Evolutionary conservation across 1,139 yeast genomes (phyloP), one percentile per base, ranked within the genome.

Genomic region (Saccharomycopsis hybrid): DNA sequence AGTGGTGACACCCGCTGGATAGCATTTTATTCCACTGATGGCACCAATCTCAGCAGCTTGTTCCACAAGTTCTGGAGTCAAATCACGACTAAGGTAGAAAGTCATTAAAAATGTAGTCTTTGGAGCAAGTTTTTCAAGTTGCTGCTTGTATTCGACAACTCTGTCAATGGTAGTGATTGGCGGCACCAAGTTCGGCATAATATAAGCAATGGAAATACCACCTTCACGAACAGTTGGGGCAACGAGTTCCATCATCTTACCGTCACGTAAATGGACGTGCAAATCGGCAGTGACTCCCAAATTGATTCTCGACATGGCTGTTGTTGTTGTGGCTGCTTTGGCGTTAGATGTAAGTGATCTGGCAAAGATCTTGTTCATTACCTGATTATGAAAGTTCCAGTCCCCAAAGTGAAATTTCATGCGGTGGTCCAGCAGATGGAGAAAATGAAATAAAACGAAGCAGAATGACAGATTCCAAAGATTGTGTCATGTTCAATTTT

Each of bases 1-100:
- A 46, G 99, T 92, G 11, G 99, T 92, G 35, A 94, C 99, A 45
- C 99, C 99, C 1, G 97, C 97, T 32, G 98, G 98, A 64, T 94
- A 92, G 65, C 96, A 89, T 65, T 92, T 94, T 57, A 89, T 85
- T 53, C 95, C 95, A 40, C 85, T 81, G 39, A 89, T 80, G 48
- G 83, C 83, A 2, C 83, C 83, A 11, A 69, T 63, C 54, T 73
- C 65, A n/a, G 92, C 94, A 32, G 97, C 97, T 58, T 79, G 77
- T 51, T 77, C 79, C 52, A 92, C 81, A 43, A 88, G 71, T 57
- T 86, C 95, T 0, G 97, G 97, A 0, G 96, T 86, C 57, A 92
- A 72, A 1, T 80, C 85, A 50, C 77, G 80, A 47, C 84, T 77
- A 46, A 92, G 74, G 61, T 94, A 92, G 57, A 92, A 80, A 5